A percentile compares a stretch with the other conserved stretches of the same genome.
These are phyloP conservation scores for Torrubiellomyces zombiae DNA, from an alignment of 2,329 filamentous ascomycete genomes.

Conservation along the genomic window DNA sequence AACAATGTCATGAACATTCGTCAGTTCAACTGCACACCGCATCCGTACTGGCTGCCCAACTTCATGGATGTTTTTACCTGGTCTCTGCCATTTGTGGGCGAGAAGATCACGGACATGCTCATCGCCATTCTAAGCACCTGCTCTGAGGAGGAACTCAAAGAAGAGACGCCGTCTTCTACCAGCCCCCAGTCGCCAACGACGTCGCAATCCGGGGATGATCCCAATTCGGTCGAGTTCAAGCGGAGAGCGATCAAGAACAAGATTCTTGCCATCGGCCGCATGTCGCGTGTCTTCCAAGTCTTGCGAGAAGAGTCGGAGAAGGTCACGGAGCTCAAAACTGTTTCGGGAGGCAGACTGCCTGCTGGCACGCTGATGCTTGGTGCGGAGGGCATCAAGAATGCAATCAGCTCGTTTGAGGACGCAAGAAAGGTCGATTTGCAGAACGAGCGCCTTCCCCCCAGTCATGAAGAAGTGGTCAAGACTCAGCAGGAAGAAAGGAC, in stretches of 20 bases:
- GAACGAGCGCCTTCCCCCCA: conserved; percentile 87
- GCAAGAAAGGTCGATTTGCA: conserved; percentile 92
- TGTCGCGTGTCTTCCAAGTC: conserved; percentile 97
- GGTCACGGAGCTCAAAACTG: conserved; percentile 95
- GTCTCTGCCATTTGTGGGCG: conserved; percentile 95
- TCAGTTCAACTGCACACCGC: conserved; percentile 98
- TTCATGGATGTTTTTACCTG: conserved; percentile 99
- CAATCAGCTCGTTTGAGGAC: conserved; percentile 92
- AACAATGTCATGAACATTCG: conserved; percentile 99
- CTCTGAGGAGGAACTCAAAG: conserved; percentile 96
- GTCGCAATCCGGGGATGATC: conserved; percentile 36
- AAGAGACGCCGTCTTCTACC: conserved; percentile 53
- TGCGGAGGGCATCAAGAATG: conserved; percentile 96
- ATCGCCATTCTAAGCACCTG: conserved; percentile 97
- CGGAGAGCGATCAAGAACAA: conserved; percentile 98
- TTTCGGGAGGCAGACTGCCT: conserved; percentile 77
- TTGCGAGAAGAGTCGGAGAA: conserved; percentile 92
- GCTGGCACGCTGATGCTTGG: conserved; percentile 95
- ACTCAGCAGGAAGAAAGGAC: conserved; percentile 68
- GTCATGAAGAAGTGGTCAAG: conserved; percentile 75
- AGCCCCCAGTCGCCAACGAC: conserved; percentile 46
- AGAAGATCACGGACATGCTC: conserved; percentile 99
- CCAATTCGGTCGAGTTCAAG: conserved; percentile 85
- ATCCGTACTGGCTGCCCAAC: conserved; percentile 98
- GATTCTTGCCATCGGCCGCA: conserved; percentile 88